Conservation (phyloP, 352 stramenopile genomes). For the Pythium vanterpoolii region DNA sequence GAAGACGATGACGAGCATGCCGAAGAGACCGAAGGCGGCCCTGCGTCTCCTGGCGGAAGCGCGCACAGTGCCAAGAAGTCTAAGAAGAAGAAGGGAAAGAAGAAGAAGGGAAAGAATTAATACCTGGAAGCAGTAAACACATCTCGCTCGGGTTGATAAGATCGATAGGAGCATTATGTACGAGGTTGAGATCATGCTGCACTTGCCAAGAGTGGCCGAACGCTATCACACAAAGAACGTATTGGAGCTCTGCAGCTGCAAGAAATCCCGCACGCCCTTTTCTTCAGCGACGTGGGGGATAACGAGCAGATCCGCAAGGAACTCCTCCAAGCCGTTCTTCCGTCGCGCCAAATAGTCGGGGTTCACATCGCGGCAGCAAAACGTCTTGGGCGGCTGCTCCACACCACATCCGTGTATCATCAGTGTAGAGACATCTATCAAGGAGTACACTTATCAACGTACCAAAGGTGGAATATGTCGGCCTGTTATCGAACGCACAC, state of each 20-base stretch:
- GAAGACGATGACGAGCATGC: constrained; percentile 9
- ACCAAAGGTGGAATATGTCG: constrained; percentile 41
- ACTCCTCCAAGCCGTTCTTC: constrained; percentile 46
- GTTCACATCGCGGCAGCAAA: constrained; percentile 70
- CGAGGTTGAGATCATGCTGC: neutral
- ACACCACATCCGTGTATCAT: neutral
- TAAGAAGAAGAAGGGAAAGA: constrained; percentile 62
- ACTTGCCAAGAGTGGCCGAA: neutral
- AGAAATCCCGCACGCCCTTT: constrained; percentile 49
- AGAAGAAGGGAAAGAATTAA: constrained; percentile 12
- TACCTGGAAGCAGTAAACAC: neutral
- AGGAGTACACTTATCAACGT: neutral
- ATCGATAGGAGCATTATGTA: too few relatives aligned
- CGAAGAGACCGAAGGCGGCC: constrained; percentile 22
- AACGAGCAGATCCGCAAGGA: constrained; percentile 58
- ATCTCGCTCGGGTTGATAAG: too few relatives aligned
- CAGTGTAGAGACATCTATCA: neutral
- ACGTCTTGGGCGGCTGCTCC: constrained; percentile 58
- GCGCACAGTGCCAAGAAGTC: constrained; percentile 30
- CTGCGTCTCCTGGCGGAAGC: constrained; percentile 17
- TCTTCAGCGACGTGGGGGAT: constrained; percentile 63
- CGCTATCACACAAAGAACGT: constrained; percentile 50
- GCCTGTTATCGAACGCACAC: constrained; percentile 46
- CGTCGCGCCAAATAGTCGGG: constrained; percentile 59
- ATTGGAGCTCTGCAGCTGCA: constrained; percentile 54